These are phyloP conservation scores for Kodamaea fungicola DNA, from an alignment of 1,139 yeast genomes.

Conservation along the genomic window DNA sequence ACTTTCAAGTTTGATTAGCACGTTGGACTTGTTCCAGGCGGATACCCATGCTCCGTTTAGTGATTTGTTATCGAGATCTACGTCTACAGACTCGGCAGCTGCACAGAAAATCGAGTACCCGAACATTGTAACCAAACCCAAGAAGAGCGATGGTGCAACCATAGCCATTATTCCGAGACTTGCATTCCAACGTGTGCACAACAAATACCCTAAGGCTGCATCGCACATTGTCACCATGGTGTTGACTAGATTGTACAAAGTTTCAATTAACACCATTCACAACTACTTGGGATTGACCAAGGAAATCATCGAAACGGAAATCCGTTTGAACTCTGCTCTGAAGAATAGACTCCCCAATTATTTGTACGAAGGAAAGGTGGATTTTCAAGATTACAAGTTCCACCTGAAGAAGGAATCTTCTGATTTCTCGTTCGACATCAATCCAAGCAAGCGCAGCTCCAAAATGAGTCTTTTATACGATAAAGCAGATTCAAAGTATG, in stretches of 20 bases:
- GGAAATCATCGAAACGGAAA: conserved; percentile 78
- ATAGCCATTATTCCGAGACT: conserved; percentile 88
- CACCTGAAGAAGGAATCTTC: neutral
- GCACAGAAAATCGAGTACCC: conserved; percentile 21
- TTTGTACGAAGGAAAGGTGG: conserved; percentile 39
- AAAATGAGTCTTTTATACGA: neutral
- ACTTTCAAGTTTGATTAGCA: conserved; percentile 75
- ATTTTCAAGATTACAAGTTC: neutral
- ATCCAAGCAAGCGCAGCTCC: neutral
- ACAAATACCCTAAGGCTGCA: conserved; percentile 81
- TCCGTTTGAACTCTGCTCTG: conserved; percentile 46
- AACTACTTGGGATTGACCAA: conserved; percentile 79
- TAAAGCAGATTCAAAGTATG: neutral
- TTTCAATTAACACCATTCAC: conserved; percentile 88
- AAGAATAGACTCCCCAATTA: conserved; percentile 27
- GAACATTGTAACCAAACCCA: conserved; percentile 58
- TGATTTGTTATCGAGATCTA: conserved; percentile 9
- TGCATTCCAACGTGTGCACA: conserved; percentile 71
- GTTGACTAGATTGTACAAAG: conserved; percentile 78
- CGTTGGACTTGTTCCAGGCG: conserved; percentile 56
- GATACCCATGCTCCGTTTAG: conserved; percentile 10
- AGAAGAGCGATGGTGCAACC: conserved; percentile 49
- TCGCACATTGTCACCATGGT: conserved; percentile 95
- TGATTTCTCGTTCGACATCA: neutral
- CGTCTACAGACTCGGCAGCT: conserved; percentile 5